Base-by-base conservation (phyloP, 139 green algal species). In the Zygnema cylindricum region DNA sequence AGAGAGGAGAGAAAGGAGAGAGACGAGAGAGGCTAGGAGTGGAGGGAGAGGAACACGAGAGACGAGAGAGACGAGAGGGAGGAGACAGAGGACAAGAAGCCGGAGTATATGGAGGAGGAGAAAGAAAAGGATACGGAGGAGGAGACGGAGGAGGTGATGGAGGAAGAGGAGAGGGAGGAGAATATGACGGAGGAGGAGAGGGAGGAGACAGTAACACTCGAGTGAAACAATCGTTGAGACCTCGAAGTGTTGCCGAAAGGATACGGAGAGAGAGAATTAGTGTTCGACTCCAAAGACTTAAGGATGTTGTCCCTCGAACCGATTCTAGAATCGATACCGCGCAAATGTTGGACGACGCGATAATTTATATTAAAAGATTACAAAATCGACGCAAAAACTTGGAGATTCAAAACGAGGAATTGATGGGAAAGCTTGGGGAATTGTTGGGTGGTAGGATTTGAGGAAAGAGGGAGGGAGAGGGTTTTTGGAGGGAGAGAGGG, bases 261-360 rank as follows among this genome's bases (percentile, higher is more conserved):
- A 57, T 88, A 76, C 30, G 83, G 35, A 32, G 83, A 2, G 83
- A 88, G 35, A 33, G 76, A 1, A 88, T 88, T 76, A 69, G 42
- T 36, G 33, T 84, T 73, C 83, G 83, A 39, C 83, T 88, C 35
- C 83, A 88, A 21, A 33, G 36, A 21, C 83, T 88, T n/a, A 88
- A 88, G 83, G 83, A 88, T 49, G 83, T 88, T 49, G 49, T 88
- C 7, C 83, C 83, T 22, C 81, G 82, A 76, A 88, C 38, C 23
- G 69, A 88, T 36, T 57, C 83, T 30, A 33, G 76, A 32, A 57
- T 84, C 30, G 83, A 88, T 76, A 88, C 83, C n/a, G 69, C 83
- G 23, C 63, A 57, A 0, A 88, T 88, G 83, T 76, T 88, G 69
- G 83, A 88, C 23, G 83, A 88, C 16, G 83, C 83, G 43, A 69